Evolutionary conservation across 1,139 yeast species (phyloP), one percentile per base, ranked within the genome.

Genomic region (Magnusiomyces sp.): DNA sequence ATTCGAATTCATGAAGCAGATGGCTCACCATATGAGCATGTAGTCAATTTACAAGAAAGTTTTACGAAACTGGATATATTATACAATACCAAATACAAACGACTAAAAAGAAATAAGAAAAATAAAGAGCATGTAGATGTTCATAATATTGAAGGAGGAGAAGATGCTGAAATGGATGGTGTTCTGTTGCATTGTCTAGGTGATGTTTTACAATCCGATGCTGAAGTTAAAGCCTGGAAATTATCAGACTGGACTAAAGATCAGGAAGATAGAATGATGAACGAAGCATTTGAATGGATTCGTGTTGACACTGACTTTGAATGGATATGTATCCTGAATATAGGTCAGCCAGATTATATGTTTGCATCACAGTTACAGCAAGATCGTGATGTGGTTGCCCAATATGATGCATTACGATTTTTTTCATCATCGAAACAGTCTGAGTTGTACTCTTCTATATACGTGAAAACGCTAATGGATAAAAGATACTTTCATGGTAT

Each of bases 1-100:
- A 86, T 94, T 40, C 74, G 98, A 61, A 90, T 94, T 42, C 98
- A 94, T 63, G 99, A 94, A 64, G 95, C 97, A 0, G 98, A 94
- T 66, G 98, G 98, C n/a, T 88, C 97, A 0, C 98, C 99, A 0
- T 92, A 94, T 62, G 99, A 94, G 62, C 99, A 94, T 64, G 92
- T 94, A 45, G 95, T 94, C 20, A 95, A 89, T 57, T 72, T 94
- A 50, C 87, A 88, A 60, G 97, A 90, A 52, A 78, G 80, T 1
- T 80, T 81, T 57, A 87, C 95, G 0, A 89, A 87, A 60, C 72
- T 94, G 47, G 98, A 94, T 62, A 88, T 94, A 45, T 97, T 88
- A 61, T 92, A 92, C 67, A 92, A 94, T 63, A 88, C 97, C 13
- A 92, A 89, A 64, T 88, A 83, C 61, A 81, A 81, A 63, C 75